Evolutionary conservation across 129 eudicot genomes (phyloP).

Genomic region (Flaveria robusta): DNA sequence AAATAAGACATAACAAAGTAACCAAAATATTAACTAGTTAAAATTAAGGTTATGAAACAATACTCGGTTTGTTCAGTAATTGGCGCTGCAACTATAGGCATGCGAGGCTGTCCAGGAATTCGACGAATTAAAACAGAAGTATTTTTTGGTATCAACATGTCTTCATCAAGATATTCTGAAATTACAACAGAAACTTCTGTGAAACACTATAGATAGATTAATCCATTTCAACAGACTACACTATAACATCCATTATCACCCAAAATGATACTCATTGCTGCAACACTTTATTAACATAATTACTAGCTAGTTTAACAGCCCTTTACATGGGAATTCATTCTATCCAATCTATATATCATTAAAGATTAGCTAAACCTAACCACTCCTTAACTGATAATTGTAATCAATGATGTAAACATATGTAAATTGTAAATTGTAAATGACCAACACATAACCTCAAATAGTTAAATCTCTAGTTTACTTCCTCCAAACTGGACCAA

Average conservation of each 20-base stretch:
- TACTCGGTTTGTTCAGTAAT: conserved; percentile 72
- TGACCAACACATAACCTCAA: not conserved
- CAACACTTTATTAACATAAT: not conserved
- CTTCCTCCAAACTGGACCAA: conserved; percentile 13
- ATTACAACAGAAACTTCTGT: conserved; percentile 51
- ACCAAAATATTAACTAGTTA: conserved; percentile 26
- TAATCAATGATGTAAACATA: not conserved
- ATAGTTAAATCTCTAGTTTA: not conserved
- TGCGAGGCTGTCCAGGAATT: conserved; percentile 96
- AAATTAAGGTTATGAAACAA: conserved; percentile 53
- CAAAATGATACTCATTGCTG: conserved; percentile 16
- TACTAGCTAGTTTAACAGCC: conserved; percentile 19
- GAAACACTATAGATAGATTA: conserved; percentile 42
- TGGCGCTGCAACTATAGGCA: conserved; percentile 91
- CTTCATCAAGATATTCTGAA: conserved; percentile 98
- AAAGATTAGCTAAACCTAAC: not conserved
- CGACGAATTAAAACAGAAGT: conserved; percentile 97
- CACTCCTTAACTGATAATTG: not conserved
- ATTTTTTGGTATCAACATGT: conserved; percentile 87
- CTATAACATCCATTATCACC: conserved; percentile 19
- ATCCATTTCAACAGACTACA: conserved; percentile 32
- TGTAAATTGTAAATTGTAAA: not conserved
- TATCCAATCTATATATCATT: not conserved
- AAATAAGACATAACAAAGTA: conserved; percentile 8
- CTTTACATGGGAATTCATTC: not conserved